Conservation (phyloP, 2,329 filamentous ascomycete species). For the Xylaria multiplex region DNA sequence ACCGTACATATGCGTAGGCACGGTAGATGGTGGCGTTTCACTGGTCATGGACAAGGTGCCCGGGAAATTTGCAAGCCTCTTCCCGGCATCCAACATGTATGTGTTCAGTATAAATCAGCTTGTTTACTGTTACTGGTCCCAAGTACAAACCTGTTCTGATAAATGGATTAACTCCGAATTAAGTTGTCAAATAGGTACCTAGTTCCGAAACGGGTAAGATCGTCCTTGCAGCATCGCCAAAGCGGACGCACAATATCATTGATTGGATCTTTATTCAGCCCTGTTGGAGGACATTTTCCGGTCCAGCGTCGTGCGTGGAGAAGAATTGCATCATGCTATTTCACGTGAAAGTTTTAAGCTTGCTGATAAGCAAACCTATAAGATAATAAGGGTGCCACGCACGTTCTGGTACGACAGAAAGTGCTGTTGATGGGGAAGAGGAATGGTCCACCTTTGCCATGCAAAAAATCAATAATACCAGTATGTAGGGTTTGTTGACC, state of each 20-base stretch:
- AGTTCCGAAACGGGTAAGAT: constrained; percentile 23
- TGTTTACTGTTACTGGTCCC: constrained; percentile 1
- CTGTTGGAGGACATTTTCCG: constrained; percentile 22
- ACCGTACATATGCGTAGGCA: constrained; percentile 15
- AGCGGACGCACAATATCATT: constrained; percentile 10
- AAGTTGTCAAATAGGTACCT: constrained; percentile 13
- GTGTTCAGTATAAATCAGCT: constrained; percentile 4
- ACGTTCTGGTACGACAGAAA: constrained; percentile 11
- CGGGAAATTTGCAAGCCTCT: constrained; percentile 28
- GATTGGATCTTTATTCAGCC: constrained; percentile 27
- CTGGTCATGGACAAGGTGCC: constrained; percentile 26
- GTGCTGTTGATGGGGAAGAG: constrained; percentile 4
- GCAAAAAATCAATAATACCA: constrained; percentile 6
- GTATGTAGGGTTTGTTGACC: not conserved
- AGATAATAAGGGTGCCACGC: constrained; percentile 4
- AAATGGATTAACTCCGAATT: not conserved
- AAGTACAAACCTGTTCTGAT: not conserved
- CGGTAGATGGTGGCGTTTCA: constrained; percentile 24
- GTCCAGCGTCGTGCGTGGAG: constrained; percentile 24
- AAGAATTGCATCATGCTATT: constrained; percentile 31
- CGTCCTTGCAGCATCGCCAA: constrained; percentile 5
- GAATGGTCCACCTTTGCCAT: constrained; percentile 9
- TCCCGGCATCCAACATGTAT: constrained; percentile 13
- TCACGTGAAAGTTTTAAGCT: constrained; percentile 23
- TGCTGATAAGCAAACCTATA: constrained; percentile 3